Percentiles rank a stretch among this genome's conserved stretches.
Conservation (phyloP, 768 basidiomycete species). For the Suillus variegatus region DNA sequence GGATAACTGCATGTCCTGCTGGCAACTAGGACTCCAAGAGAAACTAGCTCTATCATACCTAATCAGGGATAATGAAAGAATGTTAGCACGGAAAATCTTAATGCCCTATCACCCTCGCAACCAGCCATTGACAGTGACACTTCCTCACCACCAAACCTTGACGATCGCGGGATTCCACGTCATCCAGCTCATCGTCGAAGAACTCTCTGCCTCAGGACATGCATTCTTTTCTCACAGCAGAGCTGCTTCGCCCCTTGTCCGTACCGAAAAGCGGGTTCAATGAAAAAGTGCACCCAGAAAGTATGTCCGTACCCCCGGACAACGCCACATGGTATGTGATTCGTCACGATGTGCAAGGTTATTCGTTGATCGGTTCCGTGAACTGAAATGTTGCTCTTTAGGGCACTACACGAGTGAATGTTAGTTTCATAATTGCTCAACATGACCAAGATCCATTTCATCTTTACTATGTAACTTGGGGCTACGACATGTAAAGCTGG, state of each 20-base stretch:
- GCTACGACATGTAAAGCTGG: background rate
- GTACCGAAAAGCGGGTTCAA: background rate
- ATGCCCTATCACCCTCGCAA: background rate
- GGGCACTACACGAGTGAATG: background rate
- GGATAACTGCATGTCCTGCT: background rate
- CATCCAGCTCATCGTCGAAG: background rate
- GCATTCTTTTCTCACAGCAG: background rate
- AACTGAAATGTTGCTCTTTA: background rate
- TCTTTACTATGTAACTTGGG: background rate
- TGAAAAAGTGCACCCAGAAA: background rate
- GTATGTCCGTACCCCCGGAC: background rate
- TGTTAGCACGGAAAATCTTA: background rate
- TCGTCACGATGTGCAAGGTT: background rate
- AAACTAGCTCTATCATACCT: background rate
- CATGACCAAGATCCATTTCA: background rate
- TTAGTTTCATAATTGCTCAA: background rate
- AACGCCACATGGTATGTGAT: background rate
- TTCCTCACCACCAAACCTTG: background rate
- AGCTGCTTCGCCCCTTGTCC: background rate
- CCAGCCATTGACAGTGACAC: background rate
- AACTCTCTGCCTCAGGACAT: background rate
- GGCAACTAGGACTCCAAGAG: background rate
- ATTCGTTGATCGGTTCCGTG: background rate
- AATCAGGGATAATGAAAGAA: background rate
- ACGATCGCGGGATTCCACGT: background rate